Conservation (phyloP, 176 grass and related monocot species). For the Oryza punctata region DNA sequence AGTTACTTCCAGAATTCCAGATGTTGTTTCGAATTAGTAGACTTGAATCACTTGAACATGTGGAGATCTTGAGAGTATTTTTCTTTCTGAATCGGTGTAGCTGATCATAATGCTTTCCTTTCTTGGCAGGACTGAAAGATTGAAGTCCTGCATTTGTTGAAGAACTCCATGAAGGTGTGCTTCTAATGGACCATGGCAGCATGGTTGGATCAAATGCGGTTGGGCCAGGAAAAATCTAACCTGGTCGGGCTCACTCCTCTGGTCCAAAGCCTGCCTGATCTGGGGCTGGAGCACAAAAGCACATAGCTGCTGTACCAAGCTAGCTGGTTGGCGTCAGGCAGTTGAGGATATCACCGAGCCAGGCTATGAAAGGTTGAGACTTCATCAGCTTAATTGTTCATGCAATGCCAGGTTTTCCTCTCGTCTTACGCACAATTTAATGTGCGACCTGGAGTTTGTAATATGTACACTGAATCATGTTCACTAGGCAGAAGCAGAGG, state of each 20-base stretch:
- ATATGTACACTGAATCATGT: neutral
- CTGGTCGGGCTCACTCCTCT: neutral
- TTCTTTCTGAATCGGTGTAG: neutral
- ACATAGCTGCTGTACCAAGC: too few relatives aligned
- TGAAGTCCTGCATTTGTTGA: neutral
- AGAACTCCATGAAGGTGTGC: neutral
- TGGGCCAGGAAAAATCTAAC: neutral
- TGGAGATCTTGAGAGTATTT: neutral
- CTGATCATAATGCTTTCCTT: neutral
- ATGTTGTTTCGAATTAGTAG: neutral
- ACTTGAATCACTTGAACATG: neutral
- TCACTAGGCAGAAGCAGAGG: neutral
- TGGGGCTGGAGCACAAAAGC: neutral
- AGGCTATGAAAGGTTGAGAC: neutral
- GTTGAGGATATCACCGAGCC: neutral
- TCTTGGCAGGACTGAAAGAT: neutral
- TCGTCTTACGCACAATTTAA: neutral
- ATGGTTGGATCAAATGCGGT: neutral
- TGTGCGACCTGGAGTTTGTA: too few relatives aligned
- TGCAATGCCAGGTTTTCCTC: neutral
- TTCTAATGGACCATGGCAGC: neutral
- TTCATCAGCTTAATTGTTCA: neutral
- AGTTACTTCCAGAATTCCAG: neutral
- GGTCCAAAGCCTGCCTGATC: neutral
- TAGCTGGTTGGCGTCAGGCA: neutral